Conservation (phyloP, 257 asterid genomes). For the Leptodermis oblonga region DNA sequence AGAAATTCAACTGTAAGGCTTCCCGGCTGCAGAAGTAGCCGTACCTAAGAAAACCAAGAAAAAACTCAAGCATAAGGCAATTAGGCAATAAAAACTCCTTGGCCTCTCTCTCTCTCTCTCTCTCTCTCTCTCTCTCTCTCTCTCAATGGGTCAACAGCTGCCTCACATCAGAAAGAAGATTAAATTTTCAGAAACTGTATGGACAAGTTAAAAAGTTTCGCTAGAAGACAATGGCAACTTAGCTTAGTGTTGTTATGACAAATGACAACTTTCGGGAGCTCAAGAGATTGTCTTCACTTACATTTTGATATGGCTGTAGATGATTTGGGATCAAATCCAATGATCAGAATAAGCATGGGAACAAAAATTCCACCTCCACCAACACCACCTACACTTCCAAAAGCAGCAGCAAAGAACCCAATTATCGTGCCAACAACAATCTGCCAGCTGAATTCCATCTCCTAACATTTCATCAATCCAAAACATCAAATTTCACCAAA, state of each 20-base stretch:
- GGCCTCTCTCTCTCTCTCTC: not conserved
- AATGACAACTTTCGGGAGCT: not conserved
- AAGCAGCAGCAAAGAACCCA: constrained; percentile 94
- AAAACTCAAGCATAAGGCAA: not conserved
- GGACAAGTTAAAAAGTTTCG: not conserved
- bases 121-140: no score
- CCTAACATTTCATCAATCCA: constrained; percentile 35
- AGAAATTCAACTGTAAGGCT: not conserved
- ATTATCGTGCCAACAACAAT: constrained; percentile 63
- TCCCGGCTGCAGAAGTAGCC: constrained; percentile 92
- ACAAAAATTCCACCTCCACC: constrained; percentile 98
- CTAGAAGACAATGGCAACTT: not conserved
- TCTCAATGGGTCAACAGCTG: not conserved
- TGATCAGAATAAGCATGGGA: constrained; percentile 81
- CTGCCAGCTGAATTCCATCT: constrained; percentile 68
- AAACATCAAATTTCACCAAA: not conserved
- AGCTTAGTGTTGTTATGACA: no score
- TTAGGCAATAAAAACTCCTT: not conserved
- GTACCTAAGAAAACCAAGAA: constrained; percentile 51
- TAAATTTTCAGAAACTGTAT: not conserved
- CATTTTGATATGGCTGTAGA: constrained; percentile 95
- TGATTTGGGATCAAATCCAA: constrained; percentile 95
- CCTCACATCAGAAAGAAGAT: not conserved
- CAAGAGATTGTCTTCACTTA: constrained; percentile 27
- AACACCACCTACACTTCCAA: constrained; percentile 97